Evolutionary conservation across 345 rosid species (phyloP), one percentile per base, ranked within the genome.

Genomic region (Moricandia moricandioides): DNA sequence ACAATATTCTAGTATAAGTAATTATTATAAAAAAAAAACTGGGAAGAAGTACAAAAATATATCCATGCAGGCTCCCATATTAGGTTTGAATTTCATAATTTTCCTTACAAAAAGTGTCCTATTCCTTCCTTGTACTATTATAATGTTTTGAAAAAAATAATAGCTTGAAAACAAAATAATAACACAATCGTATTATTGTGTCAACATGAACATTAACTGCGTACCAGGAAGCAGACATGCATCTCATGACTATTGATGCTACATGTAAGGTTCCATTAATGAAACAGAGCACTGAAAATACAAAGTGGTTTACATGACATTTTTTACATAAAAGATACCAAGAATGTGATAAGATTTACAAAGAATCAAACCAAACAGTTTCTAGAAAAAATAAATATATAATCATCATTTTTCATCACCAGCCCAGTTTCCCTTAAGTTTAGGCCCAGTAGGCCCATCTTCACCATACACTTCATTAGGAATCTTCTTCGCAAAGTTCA

Each of bases 391-490:
- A 9, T 8, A 17, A 52, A n/a, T 7, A 49, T 14, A 49, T 2
- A 40, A 45, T 1, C 10, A n/a, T 85, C 71, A 87, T 5, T 58
- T 57, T 75, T 91, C 97, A 70, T 91, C 97, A 8, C 84, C 86
- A 31, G 29, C 43, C 96, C 95, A 92, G 67, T 65, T 90, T 3
- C 71, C n/a, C 65, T 92, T 90, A 17, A 78, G 52, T 77, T 88
- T 90, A 26, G 98, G 96, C 56, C 96, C 95, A 1, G 92, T 89
- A 10, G 98, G 96, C 71, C 98, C 97, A 73, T 93, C 91, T 83
- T 93, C 87, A 11, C 93, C 93, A 4, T 82, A 65, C 10, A 88
- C 80, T 78, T 91, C 91, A 52, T 65, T 27, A 6, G 97, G 97
- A 55, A 91, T 56, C 70, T 87, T 74, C 27, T 58, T 80, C 3